Percentiles rank a stretch among this genome's conserved stretches.
These are phyloP conservation scores for Miscanthus lutarioriparius DNA, from an alignment of 176 grass and related monocot genomes.

Conservation along the genomic window DNA sequence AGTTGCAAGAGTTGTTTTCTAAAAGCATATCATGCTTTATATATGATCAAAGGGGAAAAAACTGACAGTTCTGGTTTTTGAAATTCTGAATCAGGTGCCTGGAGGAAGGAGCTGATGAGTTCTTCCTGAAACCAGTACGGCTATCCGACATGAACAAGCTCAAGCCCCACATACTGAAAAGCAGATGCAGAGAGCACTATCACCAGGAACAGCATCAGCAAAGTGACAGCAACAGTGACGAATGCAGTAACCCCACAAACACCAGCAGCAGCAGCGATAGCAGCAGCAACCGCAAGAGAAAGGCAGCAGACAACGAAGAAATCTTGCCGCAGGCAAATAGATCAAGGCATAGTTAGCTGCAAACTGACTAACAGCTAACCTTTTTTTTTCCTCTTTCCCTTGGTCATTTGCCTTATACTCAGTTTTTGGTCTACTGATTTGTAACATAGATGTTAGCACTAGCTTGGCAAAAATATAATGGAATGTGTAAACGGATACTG, in stretches of 20 bases:
- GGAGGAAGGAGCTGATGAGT: slow-evolving; percentile 95
- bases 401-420: slow-evolving; percentile 2
- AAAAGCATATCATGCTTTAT: neutral
- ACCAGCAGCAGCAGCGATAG: slow-evolving; percentile 33
- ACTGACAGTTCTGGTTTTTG: slow-evolving; percentile 8
- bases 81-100: slow-evolving; percentile 67
- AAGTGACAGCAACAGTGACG: slow-evolving; percentile 39
- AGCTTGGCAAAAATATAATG: neutral
- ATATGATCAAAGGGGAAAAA: neutral
- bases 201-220: slow-evolving; percentile 46
- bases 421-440: slow-evolving; percentile 33
- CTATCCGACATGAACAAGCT: slow-evolving; percentile 91
- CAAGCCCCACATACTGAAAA: slow-evolving; percentile 83
- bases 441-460: slow-evolving; percentile 16
- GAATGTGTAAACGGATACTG: neutral
- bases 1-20: neutral
- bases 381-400: neutral
- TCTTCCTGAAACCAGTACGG: slow-evolving; percentile 89
- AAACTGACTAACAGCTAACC: slow-evolving; percentile 17
- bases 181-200: slow-evolving; percentile 59
- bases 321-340: slow-evolving; percentile 53
- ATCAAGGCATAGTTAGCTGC: slow-evolving; percentile 50
- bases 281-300: slow-evolving; percentile 58
- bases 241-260: slow-evolving; percentile 23
- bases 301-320: slow-evolving; percentile 51